Evolutionary conservation across 225 moss, liverwort and hornwort species (phyloP).

Genomic region (Physcomitrium patens): DNA sequence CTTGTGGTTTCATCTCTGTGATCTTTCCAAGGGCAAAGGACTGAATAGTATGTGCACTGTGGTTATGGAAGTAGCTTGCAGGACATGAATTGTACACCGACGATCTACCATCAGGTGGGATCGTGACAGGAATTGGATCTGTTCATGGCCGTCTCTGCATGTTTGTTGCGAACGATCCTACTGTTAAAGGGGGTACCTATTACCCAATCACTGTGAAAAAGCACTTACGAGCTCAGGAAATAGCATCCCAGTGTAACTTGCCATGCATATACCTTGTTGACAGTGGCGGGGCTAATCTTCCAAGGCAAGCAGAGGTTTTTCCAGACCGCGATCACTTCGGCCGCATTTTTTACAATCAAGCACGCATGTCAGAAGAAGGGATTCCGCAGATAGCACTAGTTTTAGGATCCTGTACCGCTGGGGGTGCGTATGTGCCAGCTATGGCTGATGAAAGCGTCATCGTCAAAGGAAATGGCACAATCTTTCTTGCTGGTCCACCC

Average conservation of each 20-base stretch:
- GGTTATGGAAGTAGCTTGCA: conserved; percentile 86
- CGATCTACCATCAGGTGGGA: conserved; percentile 91
- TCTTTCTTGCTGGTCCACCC: conserved; percentile 96
- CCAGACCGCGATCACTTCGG: conserved; percentile 99
- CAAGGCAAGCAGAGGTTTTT: conserved; percentile 95
- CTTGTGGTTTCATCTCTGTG: conserved; percentile 2
- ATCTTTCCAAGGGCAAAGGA: conserved; percentile 22
- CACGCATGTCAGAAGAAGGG: conserved; percentile 90
- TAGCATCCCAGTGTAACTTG: conserved; percentile 84
- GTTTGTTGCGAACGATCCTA: conserved; percentile 94
- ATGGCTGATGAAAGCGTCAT: conserved; percentile 99
- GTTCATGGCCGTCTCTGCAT: conserved; percentile 94
- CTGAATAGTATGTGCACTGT: conserved; percentile 52
- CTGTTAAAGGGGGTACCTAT: conserved; percentile 98
- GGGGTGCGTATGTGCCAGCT: conserved; percentile 98
- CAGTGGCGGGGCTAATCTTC: conserved; percentile 98
- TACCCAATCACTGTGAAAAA: conserved; percentile 99
- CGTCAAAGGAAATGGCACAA: conserved; percentile 96
- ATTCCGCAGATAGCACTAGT: conserved; percentile 97
- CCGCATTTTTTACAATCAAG: conserved; percentile 97
- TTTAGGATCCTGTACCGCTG: conserved; percentile 98
- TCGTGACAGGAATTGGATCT: conserved; percentile 90
- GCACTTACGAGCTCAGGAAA: conserved; percentile 97
- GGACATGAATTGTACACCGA: conserved; percentile 93
- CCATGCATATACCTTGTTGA: conserved; percentile 98